Percentiles rank a stretch among this genome's conserved stretches.
phyloP scores from a whole-genome alignment of 2,329 filamentous ascomycete genomes.

The Neopestalotiopsis clavispora region DNA sequence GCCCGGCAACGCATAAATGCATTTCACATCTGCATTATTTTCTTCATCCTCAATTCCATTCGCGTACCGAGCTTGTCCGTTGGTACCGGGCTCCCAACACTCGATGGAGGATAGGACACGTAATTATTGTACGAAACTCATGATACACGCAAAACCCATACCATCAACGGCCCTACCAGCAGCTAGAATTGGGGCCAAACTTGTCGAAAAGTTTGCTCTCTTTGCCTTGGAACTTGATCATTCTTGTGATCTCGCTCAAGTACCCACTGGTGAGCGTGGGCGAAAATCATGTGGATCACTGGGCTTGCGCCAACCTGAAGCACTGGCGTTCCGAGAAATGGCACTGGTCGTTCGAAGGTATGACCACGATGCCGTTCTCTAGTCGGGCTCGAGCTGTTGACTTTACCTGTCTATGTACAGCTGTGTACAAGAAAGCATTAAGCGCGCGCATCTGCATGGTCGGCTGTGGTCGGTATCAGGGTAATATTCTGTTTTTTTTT shows the following conservation, averaged over 20 bases:
- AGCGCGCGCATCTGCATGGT: constrained; percentile 11
- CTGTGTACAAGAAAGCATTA: not conserved
- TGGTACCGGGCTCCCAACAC: constrained; percentile 28
- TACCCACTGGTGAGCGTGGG: not conserved
- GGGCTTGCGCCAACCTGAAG: not conserved
- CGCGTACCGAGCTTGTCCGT: constrained; percentile 28
- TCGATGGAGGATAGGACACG: constrained; percentile 31
- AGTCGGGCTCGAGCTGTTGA: not conserved
- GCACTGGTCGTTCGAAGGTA: not conserved
- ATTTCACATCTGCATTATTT: constrained; percentile 23
- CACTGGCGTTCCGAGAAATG: not conserved
- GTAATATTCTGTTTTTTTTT: not conserved
- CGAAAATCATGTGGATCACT: not conserved
- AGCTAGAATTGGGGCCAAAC: constrained; percentile 26
- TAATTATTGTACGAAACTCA: constrained; percentile 37
- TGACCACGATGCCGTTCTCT: not conserved
- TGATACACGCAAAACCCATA: constrained; percentile 27
- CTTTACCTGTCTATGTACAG: not conserved
- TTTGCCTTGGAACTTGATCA: not conserved
- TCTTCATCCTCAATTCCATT: constrained; percentile 30
- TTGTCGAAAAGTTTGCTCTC: constrained; percentile 26
- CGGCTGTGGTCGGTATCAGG: constrained; percentile 11
- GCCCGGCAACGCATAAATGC: constrained; percentile 60
- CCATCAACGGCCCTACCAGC: constrained; percentile 22
- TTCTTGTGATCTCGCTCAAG: not conserved